phyloP scores from a whole-genome alignment of 1,284 basidiomycete genomes.

The Testicularia cyperi region DNA sequence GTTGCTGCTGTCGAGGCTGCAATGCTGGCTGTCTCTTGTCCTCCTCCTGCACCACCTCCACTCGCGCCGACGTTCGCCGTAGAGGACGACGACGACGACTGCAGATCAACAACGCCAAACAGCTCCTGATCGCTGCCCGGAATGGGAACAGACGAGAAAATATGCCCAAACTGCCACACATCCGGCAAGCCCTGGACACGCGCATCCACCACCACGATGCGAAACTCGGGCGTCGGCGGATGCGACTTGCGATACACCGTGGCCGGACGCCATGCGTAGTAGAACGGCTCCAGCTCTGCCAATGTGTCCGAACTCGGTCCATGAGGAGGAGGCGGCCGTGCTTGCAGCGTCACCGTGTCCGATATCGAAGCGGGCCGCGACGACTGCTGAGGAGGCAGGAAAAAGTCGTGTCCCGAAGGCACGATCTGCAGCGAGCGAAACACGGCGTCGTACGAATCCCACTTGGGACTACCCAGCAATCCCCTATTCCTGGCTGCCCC shows the following conservation, averaged over 20 bases:
- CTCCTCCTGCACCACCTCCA: too few species aligned
- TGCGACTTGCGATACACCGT: conserved; percentile 78
- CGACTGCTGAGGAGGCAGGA: conserved; percentile 54
- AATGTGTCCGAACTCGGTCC: not conserved
- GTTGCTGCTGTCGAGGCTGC: not conserved
- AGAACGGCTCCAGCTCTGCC: conserved; percentile 67
- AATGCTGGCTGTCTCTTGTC: too few species aligned
- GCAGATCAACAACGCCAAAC: not conserved
- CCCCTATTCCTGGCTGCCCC: not conserved
- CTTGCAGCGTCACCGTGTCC: not conserved
- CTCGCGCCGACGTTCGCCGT: not conserved
- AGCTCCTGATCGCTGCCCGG: conserved; percentile 26
- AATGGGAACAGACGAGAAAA: conserved; percentile 50
- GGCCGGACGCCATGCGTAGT: conserved; percentile 85
- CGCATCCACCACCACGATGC: conserved; percentile 69
- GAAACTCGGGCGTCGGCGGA: conserved; percentile 81
- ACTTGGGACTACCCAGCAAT: conserved; percentile 1
- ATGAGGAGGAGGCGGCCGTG: too few species aligned
- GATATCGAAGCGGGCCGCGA: not conserved
- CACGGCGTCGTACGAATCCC: conserved; percentile 30
- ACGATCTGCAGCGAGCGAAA: conserved; percentile 69
- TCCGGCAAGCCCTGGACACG: conserved; percentile 28
- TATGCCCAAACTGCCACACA: conserved; percentile 33
- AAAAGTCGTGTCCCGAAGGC: conserved; percentile 66
- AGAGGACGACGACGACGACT: not conserved